These are phyloP conservation scores for Zopfia rhizophila DNA, from an alignment of 2,329 filamentous ascomycete species.

Conservation along the genomic window DNA sequence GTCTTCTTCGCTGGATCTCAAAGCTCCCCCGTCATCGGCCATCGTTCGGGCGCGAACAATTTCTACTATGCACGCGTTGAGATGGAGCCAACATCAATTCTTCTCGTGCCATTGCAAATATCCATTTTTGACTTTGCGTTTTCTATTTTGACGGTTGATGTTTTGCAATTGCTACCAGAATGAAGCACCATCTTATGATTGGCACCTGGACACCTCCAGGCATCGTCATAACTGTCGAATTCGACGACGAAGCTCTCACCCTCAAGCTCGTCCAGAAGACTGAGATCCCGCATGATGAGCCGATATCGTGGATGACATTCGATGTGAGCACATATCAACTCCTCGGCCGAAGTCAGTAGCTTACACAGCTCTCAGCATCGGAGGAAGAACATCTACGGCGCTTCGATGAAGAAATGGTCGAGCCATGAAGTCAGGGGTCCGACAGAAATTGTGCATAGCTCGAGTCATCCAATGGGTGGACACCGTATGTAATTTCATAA, in stretches of 20 bases:
- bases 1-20: conserved; percentile 23
- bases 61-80: too few species aligned
- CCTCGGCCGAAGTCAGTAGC: conserved; percentile 15
- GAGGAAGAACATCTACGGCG: conserved; percentile 86
- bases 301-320: conserved; percentile 94
- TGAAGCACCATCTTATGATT: conserved; percentile 92
- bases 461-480: conserved; percentile 78
- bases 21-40: conserved; percentile 35
- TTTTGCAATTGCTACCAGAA: conserved; percentile 52
- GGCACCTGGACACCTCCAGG: conserved; percentile 92
- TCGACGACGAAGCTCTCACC: conserved; percentile 82
- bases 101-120: too few species aligned
- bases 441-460: conserved; percentile 78
- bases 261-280: conserved; percentile 82
- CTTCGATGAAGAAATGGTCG: conserved; percentile 93
- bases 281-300: conserved; percentile 82
- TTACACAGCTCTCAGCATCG: conserved; percentile 67
- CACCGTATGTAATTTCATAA: conserved; percentile 67
- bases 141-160: too few species aligned
- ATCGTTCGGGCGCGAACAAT: conserved; percentile 9
- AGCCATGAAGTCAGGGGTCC: conserved; percentile 81
- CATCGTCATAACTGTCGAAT: conserved; percentile 88
- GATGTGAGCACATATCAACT: conserved; percentile 66
- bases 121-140: too few species aligned
- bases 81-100: too few species aligned